Base-by-base conservation (phyloP, 768 basidiomycete genomes). In the Boletus rufocinnamomeus region DNA sequence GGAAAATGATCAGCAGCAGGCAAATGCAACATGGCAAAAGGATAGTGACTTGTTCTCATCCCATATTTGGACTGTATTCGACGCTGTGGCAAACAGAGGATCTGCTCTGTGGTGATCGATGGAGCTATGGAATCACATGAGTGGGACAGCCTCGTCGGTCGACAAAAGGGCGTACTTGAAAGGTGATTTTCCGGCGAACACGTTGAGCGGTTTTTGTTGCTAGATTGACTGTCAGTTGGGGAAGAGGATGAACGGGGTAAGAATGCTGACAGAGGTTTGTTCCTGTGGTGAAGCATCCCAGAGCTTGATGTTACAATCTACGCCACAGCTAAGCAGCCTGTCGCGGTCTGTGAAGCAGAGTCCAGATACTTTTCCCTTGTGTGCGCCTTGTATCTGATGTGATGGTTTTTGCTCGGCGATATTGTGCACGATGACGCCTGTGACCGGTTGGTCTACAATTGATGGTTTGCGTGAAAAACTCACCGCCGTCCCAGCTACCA, bases 401-500 rank as follows among this genome's bases (percentile, higher is more conserved):
- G 85, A 61, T 53, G 82, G 79, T 43, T 79, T 79, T 59, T 83
- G 76, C 57, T 81, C 78, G 17, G 86, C 80, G 10, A 95, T 77
- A 62, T 94, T 87, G 70, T 98, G 95, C 17, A 98, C 74, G 54
- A 97, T 85, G 37, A 99, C 80, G 45, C 91, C 95, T 95, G 57
- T 19, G 48, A 28, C 11, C 5, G 8, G 41, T 63, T 30, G 23
- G 50, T 43, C 6, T 11, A 50, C 6, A 34, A 17, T 17, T 6
- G 28, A 45, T 57, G 32, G 11, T 3, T 28, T 38, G 59, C 2
- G 23, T 45, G 2, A 52, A 49, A 51, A 61, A 82, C 86, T 71
- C 62, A 93, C 92, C 91, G 77, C 97, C 97, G 71, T 98, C 95
- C 83, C 95, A 98, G 64, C 92, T 91, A 23, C 92, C 95, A 67